These are phyloP conservation scores for Nowakowskiella sp. DNA, from an alignment of 192 early-diverging fungal species.

Conservation along the genomic window DNA sequence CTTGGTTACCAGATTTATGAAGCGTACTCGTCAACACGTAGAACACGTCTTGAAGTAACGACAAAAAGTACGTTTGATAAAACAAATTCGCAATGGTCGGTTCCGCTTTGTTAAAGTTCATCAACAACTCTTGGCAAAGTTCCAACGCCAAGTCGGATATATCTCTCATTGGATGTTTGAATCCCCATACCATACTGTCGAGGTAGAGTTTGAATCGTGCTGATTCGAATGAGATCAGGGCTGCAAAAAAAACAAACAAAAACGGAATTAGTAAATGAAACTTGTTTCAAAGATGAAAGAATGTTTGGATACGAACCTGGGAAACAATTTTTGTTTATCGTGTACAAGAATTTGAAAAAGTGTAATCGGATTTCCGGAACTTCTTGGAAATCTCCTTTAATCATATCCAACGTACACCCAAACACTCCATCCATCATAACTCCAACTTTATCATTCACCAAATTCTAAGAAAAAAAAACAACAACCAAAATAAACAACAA, in stretches of 20 bases:
- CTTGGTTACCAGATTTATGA: slow-evolving; percentile 81
- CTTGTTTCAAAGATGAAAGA: not conserved
- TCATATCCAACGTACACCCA: slow-evolving; percentile 97
- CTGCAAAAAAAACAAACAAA: slow-evolving; percentile 28
- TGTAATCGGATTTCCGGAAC: slow-evolving; percentile 94
- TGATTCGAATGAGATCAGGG: slow-evolving; percentile 71
- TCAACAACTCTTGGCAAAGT: slow-evolving; percentile 81
- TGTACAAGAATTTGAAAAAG: slow-evolving; percentile 87
- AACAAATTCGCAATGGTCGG: slow-evolving; percentile 70
- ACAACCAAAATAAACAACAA: not conserved
- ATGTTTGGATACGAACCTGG: slow-evolving; percentile 43
- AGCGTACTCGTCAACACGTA: slow-evolving; percentile 94
- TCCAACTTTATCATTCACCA: slow-evolving; percentile 77
- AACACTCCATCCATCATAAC: slow-evolving; percentile 89
- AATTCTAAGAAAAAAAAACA: slow-evolving; percentile 27
- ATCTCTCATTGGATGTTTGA: slow-evolving; percentile 98
- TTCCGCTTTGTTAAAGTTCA: slow-evolving; percentile 71
- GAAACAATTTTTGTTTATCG: slow-evolving; percentile 91
- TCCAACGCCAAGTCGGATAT: slow-evolving; percentile 86
- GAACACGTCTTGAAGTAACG: slow-evolving; percentile 89
- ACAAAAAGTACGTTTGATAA: slow-evolving; percentile 87
- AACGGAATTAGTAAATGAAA: slow-evolving; percentile 7
- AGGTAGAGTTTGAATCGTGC: slow-evolving; percentile 87
- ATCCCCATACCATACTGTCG: slow-evolving; percentile 95
- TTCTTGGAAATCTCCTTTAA: slow-evolving; percentile 97